phyloP scores from a whole-genome alignment of 1,284 basidiomycete species.

The Paramarasmius palmivorus region DNA sequence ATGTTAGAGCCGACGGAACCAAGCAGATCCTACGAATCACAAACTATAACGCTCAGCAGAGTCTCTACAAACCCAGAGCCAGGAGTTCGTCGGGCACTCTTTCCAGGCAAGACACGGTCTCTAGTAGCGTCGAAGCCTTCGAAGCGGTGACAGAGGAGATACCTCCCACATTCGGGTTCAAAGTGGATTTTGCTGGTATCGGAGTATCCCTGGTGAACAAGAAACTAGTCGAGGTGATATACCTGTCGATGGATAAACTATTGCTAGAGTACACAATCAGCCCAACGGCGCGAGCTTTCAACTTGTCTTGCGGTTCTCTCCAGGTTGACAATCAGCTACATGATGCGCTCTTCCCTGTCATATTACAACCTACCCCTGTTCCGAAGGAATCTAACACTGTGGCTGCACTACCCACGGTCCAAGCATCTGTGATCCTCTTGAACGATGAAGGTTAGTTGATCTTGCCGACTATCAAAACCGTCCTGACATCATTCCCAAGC shows the following conservation, averaged over 20 bases:
- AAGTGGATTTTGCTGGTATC: constrained; percentile 86
- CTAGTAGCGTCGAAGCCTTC: constrained; percentile 75
- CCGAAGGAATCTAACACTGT: constrained; percentile 82
- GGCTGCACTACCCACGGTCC: constrained; percentile 88
- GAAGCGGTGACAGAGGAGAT: constrained; percentile 86
- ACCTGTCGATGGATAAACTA: constrained; percentile 80
- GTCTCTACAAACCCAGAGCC: constrained; percentile 83
- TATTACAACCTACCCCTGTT: constrained; percentile 93
- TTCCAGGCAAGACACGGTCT: constrained; percentile 70
- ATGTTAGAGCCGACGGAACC: constrained; percentile 89
- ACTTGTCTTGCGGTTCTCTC: constrained; percentile 84
- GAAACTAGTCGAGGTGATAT: constrained; percentile 88
- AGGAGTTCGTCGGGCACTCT: constrained; percentile 52
- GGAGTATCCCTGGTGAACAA: constrained; percentile 93
- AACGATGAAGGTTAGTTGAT: constrained; percentile 82
- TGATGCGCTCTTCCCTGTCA: constrained; percentile 93
- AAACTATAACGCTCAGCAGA: constrained; percentile 84
- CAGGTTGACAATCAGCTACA: constrained; percentile 99
- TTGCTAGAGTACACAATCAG: constrained; percentile 89
- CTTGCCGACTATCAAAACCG: neutral
- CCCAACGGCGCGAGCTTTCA: constrained; percentile 79
- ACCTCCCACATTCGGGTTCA: constrained; percentile 67
- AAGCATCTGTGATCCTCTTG: constrained; percentile 85
- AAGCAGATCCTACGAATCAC: constrained; percentile 89
- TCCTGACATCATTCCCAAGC: constrained; percentile 43